Conservation (phyloP, 2,329 filamentous ascomycete species). For the Hymenoscyphus repandus region DNA sequence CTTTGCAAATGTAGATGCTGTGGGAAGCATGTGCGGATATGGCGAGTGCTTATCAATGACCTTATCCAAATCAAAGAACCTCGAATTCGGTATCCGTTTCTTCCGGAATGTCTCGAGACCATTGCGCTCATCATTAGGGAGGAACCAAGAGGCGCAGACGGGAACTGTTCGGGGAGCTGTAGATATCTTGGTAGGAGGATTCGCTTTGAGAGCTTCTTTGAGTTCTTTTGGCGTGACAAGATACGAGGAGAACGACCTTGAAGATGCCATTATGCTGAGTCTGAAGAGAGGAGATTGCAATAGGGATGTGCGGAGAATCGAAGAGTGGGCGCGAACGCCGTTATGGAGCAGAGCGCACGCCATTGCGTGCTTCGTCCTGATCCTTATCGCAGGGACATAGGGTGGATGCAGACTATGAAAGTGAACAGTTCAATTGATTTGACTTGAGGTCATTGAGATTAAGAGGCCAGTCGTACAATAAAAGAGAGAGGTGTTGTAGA, state of each 20-base stretch:
- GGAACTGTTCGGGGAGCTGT: constrained; percentile 80
- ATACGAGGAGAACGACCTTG: constrained; percentile 62
- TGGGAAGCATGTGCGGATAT: constrained; percentile 95
- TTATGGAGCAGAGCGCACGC: constrained; percentile 23
- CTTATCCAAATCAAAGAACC: constrained; percentile 94
- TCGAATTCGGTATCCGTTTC: constrained; percentile 78
- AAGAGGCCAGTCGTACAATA: background rate
- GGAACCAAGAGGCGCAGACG: constrained; percentile 91
- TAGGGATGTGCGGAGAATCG: constrained; percentile 1
- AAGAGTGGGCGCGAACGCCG: constrained; percentile 15
- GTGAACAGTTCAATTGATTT: background rate
- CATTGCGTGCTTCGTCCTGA: constrained; percentile 24
- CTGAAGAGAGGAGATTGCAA: background rate
- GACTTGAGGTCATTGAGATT: background rate
- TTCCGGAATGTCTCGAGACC: constrained; percentile 78
- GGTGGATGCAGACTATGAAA: constrained; percentile 1
- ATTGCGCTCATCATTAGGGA: constrained; percentile 83
- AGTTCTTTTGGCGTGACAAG: constrained; percentile 83
- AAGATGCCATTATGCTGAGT: constrained; percentile 34
- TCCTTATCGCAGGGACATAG: constrained; percentile 21
- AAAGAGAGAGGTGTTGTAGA: background rate
- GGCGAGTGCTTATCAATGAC: constrained; percentile 82
- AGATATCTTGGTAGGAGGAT: constrained; percentile 72
- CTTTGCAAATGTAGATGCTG: constrained; percentile 70
- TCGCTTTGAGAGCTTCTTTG: constrained; percentile 73